Evolutionary conservation across 768 basidiomycete species (phyloP), one percentile per base, ranked within the genome.

Genomic region (Agaricus subrufescens): DNA sequence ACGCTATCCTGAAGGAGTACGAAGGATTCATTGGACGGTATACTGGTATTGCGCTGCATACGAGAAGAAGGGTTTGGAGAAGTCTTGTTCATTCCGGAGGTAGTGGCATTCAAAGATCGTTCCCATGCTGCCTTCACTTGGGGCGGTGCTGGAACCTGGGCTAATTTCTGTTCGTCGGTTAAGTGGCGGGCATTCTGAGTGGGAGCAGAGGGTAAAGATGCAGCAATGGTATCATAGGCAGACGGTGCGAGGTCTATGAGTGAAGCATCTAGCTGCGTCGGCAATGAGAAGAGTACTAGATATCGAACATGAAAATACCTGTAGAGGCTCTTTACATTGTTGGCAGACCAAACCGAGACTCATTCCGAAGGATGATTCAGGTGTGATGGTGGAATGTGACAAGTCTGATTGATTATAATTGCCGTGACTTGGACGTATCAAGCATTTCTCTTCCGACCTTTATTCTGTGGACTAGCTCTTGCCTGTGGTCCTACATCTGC

Each of bases 271-370:
- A 94, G 81, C 83, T 91, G 64, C 53, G 61, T 54, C 50, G 52
- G 56, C 49, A 53, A 52, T 63, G 45, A 61, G 57, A 57, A 27
- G 50, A 62, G 50, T 49, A 38, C 53, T 43, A 3, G 45, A 19
- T 8, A 46, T 39, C 52, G 43, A 27, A 40, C 27, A 37, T 25
- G 46, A 50, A 70, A 60, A 57, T 68, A 89, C 89, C 81, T 93
- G 87, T 34, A 97, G 73, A 5, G 91, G 91, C 65, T 95, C 89
- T 71, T 92, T 93, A 77, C 91, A 94, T 71, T 94, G 91, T 66
- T 93, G 91, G 64, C 91, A 94, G 48, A 88, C 78, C 34, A 75
- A 69, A 46, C 71, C 74, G 54, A 69, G 69, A 59, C 73, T 80
- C 78, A 79, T 81, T 57, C 58, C 48, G 60, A 38, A 34, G 11